phyloP scores from a whole-genome alignment of 2,329 filamentous ascomycete species.

The Fusarium sp. region DNA sequence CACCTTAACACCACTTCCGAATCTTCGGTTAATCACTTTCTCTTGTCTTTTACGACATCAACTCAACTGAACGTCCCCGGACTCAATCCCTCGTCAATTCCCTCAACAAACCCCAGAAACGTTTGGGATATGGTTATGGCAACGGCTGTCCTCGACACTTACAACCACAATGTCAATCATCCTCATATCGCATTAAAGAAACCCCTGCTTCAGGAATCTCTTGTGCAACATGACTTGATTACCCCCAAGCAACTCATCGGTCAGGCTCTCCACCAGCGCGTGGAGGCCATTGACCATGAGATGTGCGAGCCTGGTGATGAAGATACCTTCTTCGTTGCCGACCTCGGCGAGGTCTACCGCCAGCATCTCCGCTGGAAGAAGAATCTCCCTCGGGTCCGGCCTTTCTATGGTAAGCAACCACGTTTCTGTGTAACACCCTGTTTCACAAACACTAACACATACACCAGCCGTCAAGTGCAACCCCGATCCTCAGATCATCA shows the following conservation, averaged over 20 bases:
- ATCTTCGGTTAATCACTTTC: slow-evolving; percentile 36
- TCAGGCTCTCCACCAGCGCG: slow-evolving; percentile 85
- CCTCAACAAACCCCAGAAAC: slow-evolving; percentile 36
- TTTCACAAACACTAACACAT: slow-evolving; percentile 9
- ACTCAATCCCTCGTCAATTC: slow-evolving; percentile 28
- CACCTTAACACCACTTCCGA: slow-evolving; percentile 78
- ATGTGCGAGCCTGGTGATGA: slow-evolving; percentile 91
- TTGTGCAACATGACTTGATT: slow-evolving; percentile 55
- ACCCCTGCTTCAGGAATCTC: slow-evolving; percentile 52
- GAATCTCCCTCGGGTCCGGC: slow-evolving; percentile 90
- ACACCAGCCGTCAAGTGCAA: slow-evolving; percentile 94
- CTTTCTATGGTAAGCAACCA: slow-evolving; percentile 82
- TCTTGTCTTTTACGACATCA: not conserved
- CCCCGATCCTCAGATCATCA: slow-evolving; percentile 88
- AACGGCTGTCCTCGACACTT: slow-evolving; percentile 67
- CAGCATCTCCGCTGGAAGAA: slow-evolving; percentile 99
- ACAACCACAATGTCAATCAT: slow-evolving; percentile 62
- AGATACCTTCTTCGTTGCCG: slow-evolving; percentile 97
- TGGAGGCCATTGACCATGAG: slow-evolving; percentile 86
- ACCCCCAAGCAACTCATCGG: slow-evolving; percentile 84
- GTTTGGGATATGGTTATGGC: slow-evolving; percentile 73
- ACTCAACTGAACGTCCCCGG: not conserved
- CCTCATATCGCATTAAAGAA: slow-evolving; percentile 61
- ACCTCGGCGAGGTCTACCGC: slow-evolving; percentile 97
- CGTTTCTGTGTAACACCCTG: no score